Percentiles rank a stretch among this genome's conserved stretches.
phyloP scores from a whole-genome alignment of 768 basidiomycete species.

The Leccinum subgranulosum region DNA sequence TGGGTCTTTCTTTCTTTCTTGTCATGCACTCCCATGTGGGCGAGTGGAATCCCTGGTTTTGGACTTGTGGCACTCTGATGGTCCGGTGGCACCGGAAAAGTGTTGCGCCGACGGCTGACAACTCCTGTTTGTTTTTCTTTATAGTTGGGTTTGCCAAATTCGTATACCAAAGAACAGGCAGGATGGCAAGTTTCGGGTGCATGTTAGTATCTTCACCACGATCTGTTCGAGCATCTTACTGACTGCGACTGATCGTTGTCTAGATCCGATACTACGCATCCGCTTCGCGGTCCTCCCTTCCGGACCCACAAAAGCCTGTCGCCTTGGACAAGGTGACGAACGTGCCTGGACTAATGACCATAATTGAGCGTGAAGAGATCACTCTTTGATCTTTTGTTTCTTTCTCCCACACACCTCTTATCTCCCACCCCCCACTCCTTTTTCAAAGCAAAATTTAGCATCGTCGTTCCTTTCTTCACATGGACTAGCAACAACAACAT shows the following conservation, averaged over 20 bases:
- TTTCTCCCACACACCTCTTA: neutral
- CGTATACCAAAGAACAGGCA: slow-evolving; percentile 47
- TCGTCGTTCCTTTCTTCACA: slow-evolving; percentile 3
- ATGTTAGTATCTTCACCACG: slow-evolving; percentile 38
- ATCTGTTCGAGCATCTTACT: neutral
- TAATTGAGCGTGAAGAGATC: slow-evolving; percentile 44
- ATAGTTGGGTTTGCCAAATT: slow-evolving; percentile 66
- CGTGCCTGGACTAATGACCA: slow-evolving; percentile 76
- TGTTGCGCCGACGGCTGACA: slow-evolving; percentile 1
- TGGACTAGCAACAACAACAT: slow-evolving; percentile 1
- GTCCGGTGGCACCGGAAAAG: neutral
- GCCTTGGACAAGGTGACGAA: slow-evolving; percentile 56
- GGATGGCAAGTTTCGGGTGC: slow-evolving; percentile 55
- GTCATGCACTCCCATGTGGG: neutral
- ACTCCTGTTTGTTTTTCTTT: neutral
- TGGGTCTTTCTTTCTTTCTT: slow-evolving; percentile 35
- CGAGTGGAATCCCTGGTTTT: neutral
- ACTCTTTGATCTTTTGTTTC: slow-evolving; percentile 8
- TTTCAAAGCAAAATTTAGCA: neutral
- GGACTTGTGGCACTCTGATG: neutral
- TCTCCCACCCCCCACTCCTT: too few species aligned
- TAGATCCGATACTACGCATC: slow-evolving; percentile 64
- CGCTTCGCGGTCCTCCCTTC: slow-evolving; percentile 48
- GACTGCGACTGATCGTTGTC: neutral
- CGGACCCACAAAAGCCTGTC: slow-evolving; percentile 62